Evolutionary conservation across 805 yeast species (phyloP), one percentile per base, ranked within the genome.

Genomic region (Saccharomycopsis babjevae): DNA sequence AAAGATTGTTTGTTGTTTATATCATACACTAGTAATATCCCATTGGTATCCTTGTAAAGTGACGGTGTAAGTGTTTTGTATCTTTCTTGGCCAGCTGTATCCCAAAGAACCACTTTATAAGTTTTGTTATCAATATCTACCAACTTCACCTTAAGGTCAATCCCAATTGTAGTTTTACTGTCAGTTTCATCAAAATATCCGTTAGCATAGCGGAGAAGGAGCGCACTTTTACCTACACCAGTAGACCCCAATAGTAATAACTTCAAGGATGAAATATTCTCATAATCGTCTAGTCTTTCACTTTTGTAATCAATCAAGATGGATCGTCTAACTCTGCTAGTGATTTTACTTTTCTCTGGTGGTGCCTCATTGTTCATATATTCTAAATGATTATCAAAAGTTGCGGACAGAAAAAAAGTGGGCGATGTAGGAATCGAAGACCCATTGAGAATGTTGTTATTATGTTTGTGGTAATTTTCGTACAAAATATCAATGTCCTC

Each of bases 81-180:
- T 57, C 81, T 69, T 65, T 78, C 81, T 67, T 78, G 81, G 3
- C 82, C 82, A 3, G 82, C 82, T 15, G 82, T 78, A 64, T 78
- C 82, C 81, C 82, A 79, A 59, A 78, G 66, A 8, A 74, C 75
- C 15, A 78, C 73, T 64, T 78, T 77, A 69, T 77, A 78, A 55
- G 70, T 70, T 54, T 76, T 68, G 28, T 77, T 75, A 65, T 77
- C 80, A 16, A 79, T 74, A 63, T 75, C 77, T 13, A 78, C 74
- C 15, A 74, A 63, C 57, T 76, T 74, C 8, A 77, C 75, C 67
- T 77, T 78, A 55, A 79, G 70, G 64, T 79, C 82, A 5, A 79
- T 76, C 15, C 82, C 82, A 43, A 79, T 74, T 0, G 82, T 78
- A 1, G 79, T 71, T 62, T 72, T 72, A 4, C 77, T 71, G 25